Base-by-base conservation (phyloP, 345 rosid genomes). In the Iberis pinnata region DNA sequence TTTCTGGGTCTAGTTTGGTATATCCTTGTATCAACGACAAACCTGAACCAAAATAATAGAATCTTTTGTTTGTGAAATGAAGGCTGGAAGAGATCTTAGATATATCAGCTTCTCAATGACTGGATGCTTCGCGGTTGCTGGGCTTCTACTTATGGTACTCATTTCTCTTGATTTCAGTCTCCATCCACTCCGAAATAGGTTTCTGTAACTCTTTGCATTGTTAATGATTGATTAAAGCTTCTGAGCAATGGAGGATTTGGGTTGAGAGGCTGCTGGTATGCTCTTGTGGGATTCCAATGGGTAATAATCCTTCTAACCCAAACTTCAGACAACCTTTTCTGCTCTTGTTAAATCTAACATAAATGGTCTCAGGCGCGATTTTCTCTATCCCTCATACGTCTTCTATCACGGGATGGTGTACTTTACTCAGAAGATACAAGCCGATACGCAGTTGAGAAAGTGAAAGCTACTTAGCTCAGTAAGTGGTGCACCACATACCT, bases 71-170 rank as follows among this genome's bases (percentile, higher is more conserved):
- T 53, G 9, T 33, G 3, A 31, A 60, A 40, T 70, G 68, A 77
- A 90, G 92, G 98, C 98, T 1, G 78, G 88, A 61, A 73, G 84
- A 58, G 98, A 90, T 65, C 92, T 84, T 48, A 78, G 68, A 72
- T 90, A 70, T 46, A 63, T 84, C 15, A 79, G 96, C 70, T 37
- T 83, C 44, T 73, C 92, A 6, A 82, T 76, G 81, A 73, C 69
- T 3, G 86, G 84, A 65, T 84, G 96, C 79, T 73, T 80, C 18
- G 71, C 68, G 1, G 49, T 80, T 56, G 82, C 78, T 37, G 75
- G 76, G 38, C 63, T 87, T 15, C 22, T 70, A 18, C 70, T 84
- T 26, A 56, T 74, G 89, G 98, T 90, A 74, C 56, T 57, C 38
- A 47, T 18, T 56, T 40, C 11, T 20, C 42, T 38, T 25, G 12